Conservation (phyloP, 2,329 filamentous ascomycete species). For the Aspergillus pseudonomiae region DNA sequence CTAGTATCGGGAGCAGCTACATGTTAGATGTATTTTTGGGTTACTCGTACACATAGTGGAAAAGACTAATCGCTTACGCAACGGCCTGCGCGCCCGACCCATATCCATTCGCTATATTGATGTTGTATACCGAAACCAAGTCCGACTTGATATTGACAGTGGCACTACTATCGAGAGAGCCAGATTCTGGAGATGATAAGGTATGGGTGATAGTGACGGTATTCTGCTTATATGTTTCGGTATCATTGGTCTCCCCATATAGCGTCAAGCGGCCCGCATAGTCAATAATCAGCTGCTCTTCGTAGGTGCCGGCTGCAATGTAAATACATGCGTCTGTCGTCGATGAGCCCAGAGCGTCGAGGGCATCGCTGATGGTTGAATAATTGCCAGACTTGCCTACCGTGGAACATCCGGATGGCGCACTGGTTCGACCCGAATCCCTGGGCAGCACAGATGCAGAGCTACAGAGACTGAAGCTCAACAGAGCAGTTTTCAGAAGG, state of each 20-base stretch:
- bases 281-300: slow-evolving; percentile 34
- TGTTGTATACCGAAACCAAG: slow-evolving; percentile 39
- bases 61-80: slow-evolving; percentile 24
- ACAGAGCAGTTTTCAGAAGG: neutral
- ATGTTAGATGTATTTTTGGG: neutral
- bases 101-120: slow-evolving; percentile 41
- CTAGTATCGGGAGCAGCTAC: slow-evolving; percentile 9
- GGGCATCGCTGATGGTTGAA: slow-evolving; percentile 29
- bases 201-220: slow-evolving; percentile 37
- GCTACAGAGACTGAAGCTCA: neutral
- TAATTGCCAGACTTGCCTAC: slow-evolving; percentile 28
- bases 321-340: slow-evolving; percentile 36
- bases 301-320: slow-evolving; percentile 35
- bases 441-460: neutral
- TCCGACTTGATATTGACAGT: slow-evolving; percentile 34
- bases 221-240: slow-evolving; percentile 33
- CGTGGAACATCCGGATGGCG: slow-evolving; percentile 30
- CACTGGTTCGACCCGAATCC: slow-evolving; percentile 19
- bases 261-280: slow-evolving; percentile 34
- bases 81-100: slow-evolving; percentile 39
- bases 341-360: slow-evolving; percentile 29
- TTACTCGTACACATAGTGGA: neutral
- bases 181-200: slow-evolving; percentile 33
- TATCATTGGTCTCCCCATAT: slow-evolving; percentile 37
- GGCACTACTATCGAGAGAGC: slow-evolving; percentile 34